Evolutionary conservation across 768 basidiomycete genomes (phyloP).

Genomic region (Psilocybe cyanescens): DNA sequence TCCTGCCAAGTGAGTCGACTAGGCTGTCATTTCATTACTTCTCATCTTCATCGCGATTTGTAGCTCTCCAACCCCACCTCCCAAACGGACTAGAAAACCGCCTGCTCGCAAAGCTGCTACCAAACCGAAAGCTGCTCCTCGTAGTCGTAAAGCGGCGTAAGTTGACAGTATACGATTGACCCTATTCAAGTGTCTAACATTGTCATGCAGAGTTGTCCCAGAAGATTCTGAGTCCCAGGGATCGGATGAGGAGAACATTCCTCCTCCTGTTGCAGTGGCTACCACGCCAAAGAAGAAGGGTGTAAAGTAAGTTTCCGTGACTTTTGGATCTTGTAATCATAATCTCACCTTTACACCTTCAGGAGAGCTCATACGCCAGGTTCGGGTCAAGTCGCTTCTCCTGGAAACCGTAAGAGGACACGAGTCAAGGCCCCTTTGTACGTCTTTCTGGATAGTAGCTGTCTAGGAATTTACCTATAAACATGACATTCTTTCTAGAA

Average conservation of each 20-base stretch:
- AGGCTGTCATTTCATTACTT: neutral
- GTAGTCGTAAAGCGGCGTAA: slow-evolving; percentile 14
- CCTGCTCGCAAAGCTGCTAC: slow-evolving; percentile 11
- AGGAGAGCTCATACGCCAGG: slow-evolving; percentile 31
- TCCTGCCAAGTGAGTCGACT: slow-evolving; percentile 7
- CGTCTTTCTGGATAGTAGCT: slow-evolving; percentile 6
- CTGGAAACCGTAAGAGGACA: slow-evolving; percentile 29
- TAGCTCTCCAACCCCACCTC: slow-evolving; percentile 31
- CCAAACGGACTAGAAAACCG: slow-evolving; percentile 18
- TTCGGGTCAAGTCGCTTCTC: slow-evolving; percentile 28
- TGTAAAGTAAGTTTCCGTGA: slow-evolving; percentile 28
- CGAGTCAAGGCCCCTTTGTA: slow-evolving; percentile 30
- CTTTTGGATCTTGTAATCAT: neutral
- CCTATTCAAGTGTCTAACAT: neutral
- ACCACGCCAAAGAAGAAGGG: slow-evolving; percentile 34
- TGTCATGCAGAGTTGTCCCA: slow-evolving; percentile 7
- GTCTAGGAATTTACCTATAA: neutral
- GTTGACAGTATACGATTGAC: neutral
- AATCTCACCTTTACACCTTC: neutral
- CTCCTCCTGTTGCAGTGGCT: slow-evolving; percentile 19
- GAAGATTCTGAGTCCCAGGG: slow-evolving; percentile 15
- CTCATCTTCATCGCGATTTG: neutral
- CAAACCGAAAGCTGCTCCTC: slow-evolving; percentile 7
- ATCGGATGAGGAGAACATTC: slow-evolving; percentile 25
- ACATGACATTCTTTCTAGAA: slow-evolving; percentile 8